These are phyloP conservation scores for Trichoderma gamsii DNA, from an alignment of 495 filamentous ascomycete genomes.

Conservation along the genomic window DNA sequence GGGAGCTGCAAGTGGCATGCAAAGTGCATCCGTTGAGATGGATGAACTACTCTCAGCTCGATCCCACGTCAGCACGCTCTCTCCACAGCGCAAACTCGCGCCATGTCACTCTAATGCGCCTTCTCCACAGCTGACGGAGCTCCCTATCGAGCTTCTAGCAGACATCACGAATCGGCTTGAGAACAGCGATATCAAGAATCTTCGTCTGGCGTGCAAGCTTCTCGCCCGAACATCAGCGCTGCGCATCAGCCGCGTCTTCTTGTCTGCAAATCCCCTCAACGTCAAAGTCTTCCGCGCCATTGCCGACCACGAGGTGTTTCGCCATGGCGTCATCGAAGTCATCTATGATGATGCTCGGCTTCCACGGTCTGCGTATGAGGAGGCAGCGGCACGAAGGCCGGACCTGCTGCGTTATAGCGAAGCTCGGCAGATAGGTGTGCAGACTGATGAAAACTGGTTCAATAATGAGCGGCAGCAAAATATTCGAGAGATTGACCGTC, in stretches of 20 bases:
- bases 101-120: not conserved
- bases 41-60: no score
- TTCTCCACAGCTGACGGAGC: not conserved
- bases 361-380: not conserved
- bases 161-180: not conserved
- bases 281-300: constrained; percentile 11
- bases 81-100: not conserved
- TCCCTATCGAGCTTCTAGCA: not conserved
- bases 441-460: not conserved
- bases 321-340: constrained; percentile 6
- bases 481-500: not conserved
- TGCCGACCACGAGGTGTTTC: constrained; percentile 5
- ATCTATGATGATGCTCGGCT: constrained; percentile 8
- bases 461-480: not conserved
- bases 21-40: no score
- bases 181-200: not conserved
- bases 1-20: no score
- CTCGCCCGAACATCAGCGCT: not conserved
- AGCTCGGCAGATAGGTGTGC: not conserved
- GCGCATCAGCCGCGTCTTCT: constrained; percentile 7
- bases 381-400: not conserved
- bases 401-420: not conserved
- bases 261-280: constrained; percentile 6
- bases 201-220: not conserved
- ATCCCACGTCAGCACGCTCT: no score